phyloP scores from a whole-genome alignment of 805 yeast genomes.

The Kodamaea sagamina region DNA sequence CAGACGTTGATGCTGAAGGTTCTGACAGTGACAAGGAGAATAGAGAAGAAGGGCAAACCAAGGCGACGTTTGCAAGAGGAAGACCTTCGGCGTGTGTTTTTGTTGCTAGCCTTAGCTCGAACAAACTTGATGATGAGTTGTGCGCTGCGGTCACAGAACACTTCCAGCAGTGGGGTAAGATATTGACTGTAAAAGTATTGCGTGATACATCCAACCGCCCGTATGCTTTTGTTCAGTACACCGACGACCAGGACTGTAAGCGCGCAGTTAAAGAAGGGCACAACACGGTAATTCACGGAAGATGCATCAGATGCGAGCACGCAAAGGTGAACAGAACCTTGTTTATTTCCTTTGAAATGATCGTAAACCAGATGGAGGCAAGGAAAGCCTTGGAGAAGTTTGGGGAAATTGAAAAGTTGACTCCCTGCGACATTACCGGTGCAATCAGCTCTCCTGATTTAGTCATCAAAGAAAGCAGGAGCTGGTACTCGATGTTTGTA shows the following conservation, averaged over 20 bases:
- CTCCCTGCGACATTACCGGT: slow-evolving; percentile 42
- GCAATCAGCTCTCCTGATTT: slow-evolving; percentile 6
- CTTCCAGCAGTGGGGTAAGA: slow-evolving; percentile 69
- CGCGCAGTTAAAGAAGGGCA: slow-evolving; percentile 70
- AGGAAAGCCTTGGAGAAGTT: slow-evolving; percentile 45
- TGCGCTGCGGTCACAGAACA: slow-evolving; percentile 67
- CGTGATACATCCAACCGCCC: slow-evolving; percentile 82
- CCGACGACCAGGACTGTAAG: slow-evolving; percentile 67
- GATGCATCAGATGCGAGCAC: slow-evolving; percentile 81
- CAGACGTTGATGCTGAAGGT: background rate
- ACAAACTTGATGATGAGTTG: slow-evolving; percentile 67
- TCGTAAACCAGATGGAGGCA: slow-evolving; percentile 34
- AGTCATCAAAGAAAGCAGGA: slow-evolving; percentile 27
- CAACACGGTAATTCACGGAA: slow-evolving; percentile 66
- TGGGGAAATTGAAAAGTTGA: slow-evolving; percentile 77
- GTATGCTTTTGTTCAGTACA: slow-evolving; percentile 89
- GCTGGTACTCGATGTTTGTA: slow-evolving; percentile 78
- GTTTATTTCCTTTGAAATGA: slow-evolving; percentile 47
- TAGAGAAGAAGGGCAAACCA: background rate
- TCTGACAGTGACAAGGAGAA: background rate
- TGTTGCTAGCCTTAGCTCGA: slow-evolving; percentile 78
- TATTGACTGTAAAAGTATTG: slow-evolving; percentile 75
- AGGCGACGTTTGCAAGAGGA: slow-evolving; percentile 34
- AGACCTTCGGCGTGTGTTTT: slow-evolving; percentile 86
- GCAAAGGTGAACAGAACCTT: slow-evolving; percentile 91